Evolutionary conservation across 2,329 filamentous ascomycete species (phyloP).

Genomic region (Xylariales sp.): DNA sequence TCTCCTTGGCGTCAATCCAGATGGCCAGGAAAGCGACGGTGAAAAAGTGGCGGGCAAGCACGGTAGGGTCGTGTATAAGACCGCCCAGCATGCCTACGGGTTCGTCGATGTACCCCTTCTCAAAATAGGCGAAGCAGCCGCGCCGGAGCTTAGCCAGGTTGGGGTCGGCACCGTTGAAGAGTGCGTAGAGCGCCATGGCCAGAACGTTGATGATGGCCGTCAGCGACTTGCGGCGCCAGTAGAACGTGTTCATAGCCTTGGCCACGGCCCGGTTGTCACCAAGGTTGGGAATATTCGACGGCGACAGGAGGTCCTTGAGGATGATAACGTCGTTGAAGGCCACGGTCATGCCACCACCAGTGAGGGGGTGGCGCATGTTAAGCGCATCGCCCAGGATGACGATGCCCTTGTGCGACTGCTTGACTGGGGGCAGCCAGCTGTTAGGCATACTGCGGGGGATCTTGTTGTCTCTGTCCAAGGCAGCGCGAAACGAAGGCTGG

Average conservation of each 20-base stretch:
- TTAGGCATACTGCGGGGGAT: conserved; percentile 89
- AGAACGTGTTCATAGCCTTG: conserved; percentile 68
- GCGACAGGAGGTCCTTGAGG: conserved; percentile 69
- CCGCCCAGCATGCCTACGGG: conserved; percentile 80
- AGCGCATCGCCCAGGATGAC: conserved; percentile 88
- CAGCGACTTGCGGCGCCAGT: conserved; percentile 80
- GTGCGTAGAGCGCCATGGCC: conserved; percentile 85
- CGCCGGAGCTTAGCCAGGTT: conserved; percentile 76
- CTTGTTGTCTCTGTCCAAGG: conserved; percentile 67
- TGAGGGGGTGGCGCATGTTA: conserved; percentile 99
- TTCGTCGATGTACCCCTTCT: conserved; percentile 68
- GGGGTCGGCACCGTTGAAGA: conserved; percentile 81
- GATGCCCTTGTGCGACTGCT: conserved; percentile 65
- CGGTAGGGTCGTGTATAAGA: conserved; percentile 69
- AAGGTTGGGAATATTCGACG: conserved; percentile 63
- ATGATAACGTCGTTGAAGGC: conserved; percentile 89
- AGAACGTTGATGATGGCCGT: conserved; percentile 94
- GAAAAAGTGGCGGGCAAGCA: conserved; percentile 92
- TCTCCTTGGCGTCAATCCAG: conserved; percentile 56
- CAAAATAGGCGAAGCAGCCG: conserved; percentile 93
- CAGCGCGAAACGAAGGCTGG: conserved; percentile 68
- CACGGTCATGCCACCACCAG: conserved; percentile 96
- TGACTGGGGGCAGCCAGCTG: conserved; percentile 78
- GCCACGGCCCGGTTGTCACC: conserved; percentile 63
- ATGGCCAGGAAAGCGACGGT: conserved; percentile 85